Percentiles rank a stretch among this genome's conserved stretches.
phyloP scores from a whole-genome alignment of 148 eudicot species.

The Cornus florida region DNA sequence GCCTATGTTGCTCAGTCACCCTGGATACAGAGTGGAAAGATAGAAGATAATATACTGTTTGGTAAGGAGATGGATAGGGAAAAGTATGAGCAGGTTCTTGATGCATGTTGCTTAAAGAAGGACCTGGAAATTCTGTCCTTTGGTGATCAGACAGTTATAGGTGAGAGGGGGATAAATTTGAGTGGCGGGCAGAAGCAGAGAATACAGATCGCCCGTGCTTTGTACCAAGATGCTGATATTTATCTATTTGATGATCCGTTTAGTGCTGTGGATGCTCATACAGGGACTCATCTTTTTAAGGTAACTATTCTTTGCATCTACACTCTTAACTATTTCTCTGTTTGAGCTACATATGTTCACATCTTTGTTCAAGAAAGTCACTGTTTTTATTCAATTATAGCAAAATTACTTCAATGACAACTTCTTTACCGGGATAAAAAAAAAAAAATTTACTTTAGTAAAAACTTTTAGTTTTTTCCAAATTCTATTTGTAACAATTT shows the following conservation, averaged over 20 bases:
- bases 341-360: not conserved
- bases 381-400: too few relatives aligned
- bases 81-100: constrained; percentile 47
- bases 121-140: constrained; percentile 50
- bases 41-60: constrained; percentile 52
- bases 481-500: not conserved
- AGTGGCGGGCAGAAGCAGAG: constrained; percentile 74
- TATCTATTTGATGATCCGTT: constrained; percentile 69
- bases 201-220: constrained; percentile 59
- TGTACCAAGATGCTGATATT: constrained; percentile 55
- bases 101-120: constrained; percentile 56
- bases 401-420: too few relatives aligned
- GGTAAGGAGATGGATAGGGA: constrained; percentile 44
- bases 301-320: constrained; percentile 17
- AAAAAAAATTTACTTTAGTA: not conserved
- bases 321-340: not conserved
- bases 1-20: constrained; percentile 61
- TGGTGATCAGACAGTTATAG: constrained; percentile 57
- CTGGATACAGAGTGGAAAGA: constrained; percentile 61
- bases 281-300: constrained; percentile 67
- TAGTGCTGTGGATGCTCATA: constrained; percentile 73
- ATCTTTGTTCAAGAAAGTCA: too few relatives aligned
- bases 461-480: not conserved
- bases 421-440: too few relatives aligned
- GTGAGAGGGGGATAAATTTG: constrained; percentile 68